Conservation (phyloP, 345 rosid genomes). For the Streptanthus diversifolius region DNA sequence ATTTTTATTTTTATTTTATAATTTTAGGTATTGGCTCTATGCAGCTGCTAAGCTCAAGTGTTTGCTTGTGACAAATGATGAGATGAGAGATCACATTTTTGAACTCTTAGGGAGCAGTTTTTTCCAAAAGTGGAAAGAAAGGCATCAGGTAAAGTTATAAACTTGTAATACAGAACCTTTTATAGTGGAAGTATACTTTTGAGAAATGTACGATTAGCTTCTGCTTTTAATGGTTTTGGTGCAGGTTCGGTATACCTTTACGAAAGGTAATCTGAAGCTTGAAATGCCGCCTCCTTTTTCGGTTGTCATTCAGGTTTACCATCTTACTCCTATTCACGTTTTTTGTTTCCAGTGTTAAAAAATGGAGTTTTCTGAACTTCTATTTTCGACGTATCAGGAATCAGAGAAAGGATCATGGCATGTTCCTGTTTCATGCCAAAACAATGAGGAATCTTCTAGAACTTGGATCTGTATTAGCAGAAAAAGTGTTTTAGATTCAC, state of each 20-base stretch:
- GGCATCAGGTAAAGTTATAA: constrained; percentile 47
- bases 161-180: not conserved
- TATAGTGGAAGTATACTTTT: no score
- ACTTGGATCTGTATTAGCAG: constrained; percentile 68
- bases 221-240: not conserved
- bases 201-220: constrained; percentile 13
- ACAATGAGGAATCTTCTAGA: constrained; percentile 36
- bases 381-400: constrained; percentile 44
- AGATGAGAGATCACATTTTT: constrained; percentile 94
- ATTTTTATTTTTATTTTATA: no score
- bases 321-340: not conserved
- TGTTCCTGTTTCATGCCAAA: constrained; percentile 46
- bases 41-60: constrained; percentile 81
- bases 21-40: constrained; percentile 78
- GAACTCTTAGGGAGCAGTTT: constrained; percentile 67
- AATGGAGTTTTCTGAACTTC: not conserved
- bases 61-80: constrained; percentile 82
- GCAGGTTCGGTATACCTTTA: constrained; percentile 71
- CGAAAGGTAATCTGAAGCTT: constrained; percentile 58
- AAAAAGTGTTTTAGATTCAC: constrained; percentile 15
- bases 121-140: constrained; percentile 84
- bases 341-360: not conserved
- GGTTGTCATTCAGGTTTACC: constrained; percentile 62
- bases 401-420: constrained; percentile 92
- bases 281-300: constrained; percentile 70